Conservation (phyloP, 805 yeast species). For the Metschnikowia colocasiae region DNA sequence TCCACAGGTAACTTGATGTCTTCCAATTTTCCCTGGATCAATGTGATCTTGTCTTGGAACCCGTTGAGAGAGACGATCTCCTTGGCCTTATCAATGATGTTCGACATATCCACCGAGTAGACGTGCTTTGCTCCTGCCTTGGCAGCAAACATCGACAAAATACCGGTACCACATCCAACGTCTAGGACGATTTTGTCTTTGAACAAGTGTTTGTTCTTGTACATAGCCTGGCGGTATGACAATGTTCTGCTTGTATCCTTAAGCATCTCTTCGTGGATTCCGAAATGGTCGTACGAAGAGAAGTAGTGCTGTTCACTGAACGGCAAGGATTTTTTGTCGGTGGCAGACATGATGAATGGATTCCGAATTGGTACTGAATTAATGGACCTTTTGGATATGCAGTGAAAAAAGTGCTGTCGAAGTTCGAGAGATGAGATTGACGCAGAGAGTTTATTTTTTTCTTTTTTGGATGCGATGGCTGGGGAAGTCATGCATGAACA, state of each 20-base stretch:
- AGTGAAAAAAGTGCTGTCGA: background rate
- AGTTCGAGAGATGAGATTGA: slow-evolving; percentile 2
- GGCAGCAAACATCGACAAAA: slow-evolving; percentile 95
- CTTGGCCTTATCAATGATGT: slow-evolving; percentile 94
- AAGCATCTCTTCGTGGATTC: slow-evolving; percentile 98
- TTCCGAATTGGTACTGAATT: background rate
- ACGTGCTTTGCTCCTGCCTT: slow-evolving; percentile 99
- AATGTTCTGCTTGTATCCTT: slow-evolving; percentile 92
- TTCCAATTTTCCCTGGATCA: slow-evolving; percentile 89
- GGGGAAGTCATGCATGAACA: slow-evolving; percentile 2
- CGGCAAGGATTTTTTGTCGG: slow-evolving; percentile 60
- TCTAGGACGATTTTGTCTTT: slow-evolving; percentile 92
- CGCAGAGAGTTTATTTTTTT: slow-evolving; percentile 1
- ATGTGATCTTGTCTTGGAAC: slow-evolving; percentile 76
- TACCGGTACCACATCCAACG: slow-evolving; percentile 99
- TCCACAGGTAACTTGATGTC: slow-evolving; percentile 83
- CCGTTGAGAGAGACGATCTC: slow-evolving; percentile 84
- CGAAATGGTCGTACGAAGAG: slow-evolving; percentile 92
- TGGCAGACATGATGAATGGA: slow-evolving; percentile 45
- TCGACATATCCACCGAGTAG: slow-evolving; percentile 95
- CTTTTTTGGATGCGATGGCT: slow-evolving; percentile 2
- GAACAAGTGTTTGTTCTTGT: slow-evolving; percentile 82
- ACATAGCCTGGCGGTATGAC: slow-evolving; percentile 87
- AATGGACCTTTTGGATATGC: background rate
- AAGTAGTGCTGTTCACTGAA: slow-evolving; percentile 90